These are phyloP conservation scores for Elasticomyces elasticus DNA, from an alignment of 495 filamentous ascomycete genomes.

Conservation along the genomic window DNA sequence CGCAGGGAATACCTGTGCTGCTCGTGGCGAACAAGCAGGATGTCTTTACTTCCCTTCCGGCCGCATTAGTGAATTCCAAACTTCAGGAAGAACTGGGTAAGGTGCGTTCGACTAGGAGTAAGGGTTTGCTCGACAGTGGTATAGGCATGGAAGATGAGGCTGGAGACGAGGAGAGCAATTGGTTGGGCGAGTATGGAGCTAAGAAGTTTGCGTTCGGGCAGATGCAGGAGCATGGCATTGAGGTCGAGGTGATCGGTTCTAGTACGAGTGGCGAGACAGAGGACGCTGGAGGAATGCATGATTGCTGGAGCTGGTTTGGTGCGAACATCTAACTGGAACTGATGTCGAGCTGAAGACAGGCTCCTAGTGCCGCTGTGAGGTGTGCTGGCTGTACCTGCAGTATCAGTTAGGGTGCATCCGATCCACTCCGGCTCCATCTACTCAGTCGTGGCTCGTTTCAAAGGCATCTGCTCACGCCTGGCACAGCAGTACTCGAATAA, in stretches of 20 bases:
- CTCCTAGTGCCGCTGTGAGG: no score
- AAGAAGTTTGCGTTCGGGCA: constrained; percentile 68
- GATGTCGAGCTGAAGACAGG: no score
- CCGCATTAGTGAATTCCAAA: constrained; percentile 59
- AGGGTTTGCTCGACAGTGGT: constrained; percentile 70
- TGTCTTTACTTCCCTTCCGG: constrained; percentile 84
- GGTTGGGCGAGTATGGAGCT: constrained; percentile 64
- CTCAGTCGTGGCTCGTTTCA: no score
- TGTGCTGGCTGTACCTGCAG: no score
- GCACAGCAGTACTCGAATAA: no score
- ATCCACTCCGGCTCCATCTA: no score
- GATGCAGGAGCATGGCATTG: constrained; percentile 72
- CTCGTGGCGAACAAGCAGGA: constrained; percentile 92
- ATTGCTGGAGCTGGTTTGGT: constrained; percentile 85
- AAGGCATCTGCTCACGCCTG: no score
- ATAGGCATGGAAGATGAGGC: constrained; percentile 47
- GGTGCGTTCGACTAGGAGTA: constrained; percentile 65
- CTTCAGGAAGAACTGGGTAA: constrained; percentile 76
- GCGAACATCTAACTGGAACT: constrained; percentile 18
- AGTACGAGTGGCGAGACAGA: constrained; percentile 54
- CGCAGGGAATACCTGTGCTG: constrained; percentile 59
- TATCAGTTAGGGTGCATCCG: no score
- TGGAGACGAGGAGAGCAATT: constrained; percentile 62
- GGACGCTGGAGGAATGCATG: constrained; percentile 57
- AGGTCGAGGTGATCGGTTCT: constrained; percentile 69